These are phyloP conservation scores for Nasturtium officinale DNA, from an alignment of 345 rosid species.

Conservation along the genomic window DNA sequence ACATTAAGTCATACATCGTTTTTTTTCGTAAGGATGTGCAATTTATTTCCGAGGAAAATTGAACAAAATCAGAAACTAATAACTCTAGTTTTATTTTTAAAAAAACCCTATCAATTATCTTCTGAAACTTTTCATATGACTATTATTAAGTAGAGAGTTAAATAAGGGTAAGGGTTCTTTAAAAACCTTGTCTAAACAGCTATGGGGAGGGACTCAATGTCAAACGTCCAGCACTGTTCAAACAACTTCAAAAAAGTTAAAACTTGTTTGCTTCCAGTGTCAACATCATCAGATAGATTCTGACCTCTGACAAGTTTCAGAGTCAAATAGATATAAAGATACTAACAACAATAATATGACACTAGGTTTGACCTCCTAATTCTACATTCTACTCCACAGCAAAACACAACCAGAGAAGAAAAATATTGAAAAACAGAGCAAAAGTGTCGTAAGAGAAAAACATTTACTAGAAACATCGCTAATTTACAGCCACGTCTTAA, in stretches of 20 bases:
- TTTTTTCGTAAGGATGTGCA: background rate
- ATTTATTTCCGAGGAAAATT: background rate
- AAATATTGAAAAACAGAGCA: background rate
- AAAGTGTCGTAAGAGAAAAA: background rate
- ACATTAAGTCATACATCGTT: too few relatives aligned
- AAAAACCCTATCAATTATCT: background rate
- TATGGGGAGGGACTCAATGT: background rate
- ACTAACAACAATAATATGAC: background rate
- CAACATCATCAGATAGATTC: background rate
- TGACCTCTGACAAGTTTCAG: background rate
- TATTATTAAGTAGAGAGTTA: too few relatives aligned
- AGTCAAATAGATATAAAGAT: background rate
- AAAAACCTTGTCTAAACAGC: background rate
- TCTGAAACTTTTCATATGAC: too few relatives aligned
- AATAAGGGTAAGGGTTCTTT: too few relatives aligned
- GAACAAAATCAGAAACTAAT: background rate
- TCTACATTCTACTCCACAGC: background rate
- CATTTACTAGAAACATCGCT: constrained; percentile 14
- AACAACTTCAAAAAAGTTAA: background rate
- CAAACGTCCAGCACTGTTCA: background rate
- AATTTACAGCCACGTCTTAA: constrained; percentile 28
- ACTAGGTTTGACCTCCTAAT: background rate
- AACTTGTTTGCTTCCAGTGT: background rate
- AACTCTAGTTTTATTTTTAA: too few relatives aligned
- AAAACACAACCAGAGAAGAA: background rate